A percentile compares a stretch with the other conserved stretches of the same genome.
These are phyloP conservation scores for Phascolomyces articulosus DNA, from an alignment of 371 early-diverging fungal species.

Conservation along the genomic window DNA sequence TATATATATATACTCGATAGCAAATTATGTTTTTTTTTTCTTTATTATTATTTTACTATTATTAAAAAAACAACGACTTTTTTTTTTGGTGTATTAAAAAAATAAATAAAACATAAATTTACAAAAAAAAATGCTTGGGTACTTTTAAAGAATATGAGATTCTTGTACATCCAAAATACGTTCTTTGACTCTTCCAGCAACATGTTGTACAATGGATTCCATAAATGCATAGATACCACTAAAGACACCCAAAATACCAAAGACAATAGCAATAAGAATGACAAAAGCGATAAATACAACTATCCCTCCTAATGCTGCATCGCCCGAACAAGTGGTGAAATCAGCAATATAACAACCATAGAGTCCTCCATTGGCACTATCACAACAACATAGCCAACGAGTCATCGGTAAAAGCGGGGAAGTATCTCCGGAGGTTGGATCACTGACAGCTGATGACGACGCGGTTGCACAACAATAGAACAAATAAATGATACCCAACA, in stretches of 20 bases:
- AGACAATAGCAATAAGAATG: constrained; percentile 17
- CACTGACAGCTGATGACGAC: neutral
- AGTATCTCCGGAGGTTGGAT: neutral
- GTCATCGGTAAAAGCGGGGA: neutral
- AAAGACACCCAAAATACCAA: constrained; percentile 31
- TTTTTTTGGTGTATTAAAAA: too few species aligned
- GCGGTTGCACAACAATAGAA: neutral
- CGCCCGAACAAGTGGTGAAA: constrained; percentile 27
- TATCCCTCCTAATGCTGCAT: constrained; percentile 27
- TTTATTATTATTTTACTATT: too few species aligned
- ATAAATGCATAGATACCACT: constrained; percentile 24
- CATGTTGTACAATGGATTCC: constrained; percentile 23
- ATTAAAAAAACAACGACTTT: too few species aligned
- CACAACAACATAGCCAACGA: neutral
- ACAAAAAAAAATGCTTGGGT: too few species aligned
- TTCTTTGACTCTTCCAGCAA: constrained; percentile 24
- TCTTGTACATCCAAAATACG: constrained; percentile 21
- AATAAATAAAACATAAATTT: too few species aligned
- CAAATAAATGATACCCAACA: constrained; percentile 26
- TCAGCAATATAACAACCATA: constrained; percentile 25
- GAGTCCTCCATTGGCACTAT: constrained; percentile 5
- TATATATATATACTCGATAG: too few species aligned
- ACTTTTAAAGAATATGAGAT: neutral
- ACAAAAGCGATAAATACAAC: constrained; percentile 22
- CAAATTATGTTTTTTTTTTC: too few species aligned